Conservation (phyloP, 2,329 filamentous ascomycete genomes). For the Aspergillus bombycis region DNA sequence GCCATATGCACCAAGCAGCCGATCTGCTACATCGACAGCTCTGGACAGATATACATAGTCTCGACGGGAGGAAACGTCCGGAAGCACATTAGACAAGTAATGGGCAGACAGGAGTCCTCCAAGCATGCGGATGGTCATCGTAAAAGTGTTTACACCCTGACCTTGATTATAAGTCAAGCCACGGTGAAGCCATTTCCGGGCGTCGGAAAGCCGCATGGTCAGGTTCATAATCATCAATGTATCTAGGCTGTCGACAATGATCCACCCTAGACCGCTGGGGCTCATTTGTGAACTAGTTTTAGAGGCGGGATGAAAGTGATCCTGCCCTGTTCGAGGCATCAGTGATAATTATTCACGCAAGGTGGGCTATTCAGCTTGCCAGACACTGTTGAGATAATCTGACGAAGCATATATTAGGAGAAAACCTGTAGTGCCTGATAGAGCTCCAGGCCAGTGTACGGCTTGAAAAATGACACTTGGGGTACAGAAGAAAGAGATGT, state of each 20-base stretch:
- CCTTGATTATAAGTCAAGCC: slow-evolving; percentile 22
- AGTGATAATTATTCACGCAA: neutral
- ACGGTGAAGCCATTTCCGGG: slow-evolving; percentile 18
- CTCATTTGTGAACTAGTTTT: slow-evolving; percentile 24
- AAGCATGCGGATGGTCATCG: slow-evolving; percentile 34
- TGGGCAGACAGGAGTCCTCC: slow-evolving; percentile 31
- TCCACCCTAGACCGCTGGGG: slow-evolving; percentile 23
- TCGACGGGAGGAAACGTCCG: slow-evolving; percentile 55
- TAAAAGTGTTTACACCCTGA: slow-evolving; percentile 31
- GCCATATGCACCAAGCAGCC: slow-evolving; percentile 83
- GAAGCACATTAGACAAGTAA: slow-evolving; percentile 19
- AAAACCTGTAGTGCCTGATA: slow-evolving; percentile 32
- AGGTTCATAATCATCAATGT: slow-evolving; percentile 28
- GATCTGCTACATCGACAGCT: slow-evolving; percentile 83
- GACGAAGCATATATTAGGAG: neutral
- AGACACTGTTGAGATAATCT: neutral
- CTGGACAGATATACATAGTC: slow-evolving; percentile 95
- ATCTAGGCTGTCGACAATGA: slow-evolving; percentile 26
- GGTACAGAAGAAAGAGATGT: too few relatives aligned
- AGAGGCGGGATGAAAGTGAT: slow-evolving; percentile 19
- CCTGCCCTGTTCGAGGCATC: slow-evolving; percentile 1
- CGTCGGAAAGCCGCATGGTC: slow-evolving; percentile 18
- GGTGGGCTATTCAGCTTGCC: neutral
- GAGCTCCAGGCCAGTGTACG: too few relatives aligned
- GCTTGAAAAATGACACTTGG: too few relatives aligned